phyloP scores from a whole-genome alignment of 140 eudicot genomes.

The Anethum foeniculum region DNA sequence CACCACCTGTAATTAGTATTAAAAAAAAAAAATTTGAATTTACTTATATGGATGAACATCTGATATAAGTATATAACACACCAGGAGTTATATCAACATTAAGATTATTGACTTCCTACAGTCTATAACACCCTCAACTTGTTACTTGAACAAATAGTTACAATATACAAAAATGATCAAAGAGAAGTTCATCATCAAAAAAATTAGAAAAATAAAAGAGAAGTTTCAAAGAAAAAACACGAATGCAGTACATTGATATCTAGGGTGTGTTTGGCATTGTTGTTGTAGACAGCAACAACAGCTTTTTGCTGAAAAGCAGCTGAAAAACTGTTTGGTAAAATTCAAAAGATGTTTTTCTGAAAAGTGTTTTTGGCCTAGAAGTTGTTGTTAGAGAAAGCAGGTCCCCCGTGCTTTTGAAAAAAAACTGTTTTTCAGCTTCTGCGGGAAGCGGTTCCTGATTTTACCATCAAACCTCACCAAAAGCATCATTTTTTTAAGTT shows the following conservation, averaged over 20 bases:
- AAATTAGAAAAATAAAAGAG: not conserved
- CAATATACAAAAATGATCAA: not conserved
- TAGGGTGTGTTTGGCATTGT: too few relatives aligned
- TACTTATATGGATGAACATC: not conserved
- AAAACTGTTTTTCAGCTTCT: too few relatives aligned
- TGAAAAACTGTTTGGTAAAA: too few relatives aligned
- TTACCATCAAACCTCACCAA: too few relatives aligned
- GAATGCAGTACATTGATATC: not conserved
- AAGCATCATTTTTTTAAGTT: too few relatives aligned
- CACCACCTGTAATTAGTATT: conserved; percentile 45
- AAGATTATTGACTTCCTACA: not conserved
- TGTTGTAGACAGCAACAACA: too few relatives aligned
- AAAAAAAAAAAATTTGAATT: not conserved
- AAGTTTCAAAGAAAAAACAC: not conserved
- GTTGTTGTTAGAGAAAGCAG: too few relatives aligned
- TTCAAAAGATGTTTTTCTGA: too few relatives aligned
- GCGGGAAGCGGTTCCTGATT: too few relatives aligned
- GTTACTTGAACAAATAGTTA: not conserved
- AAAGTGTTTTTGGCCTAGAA: not conserved
- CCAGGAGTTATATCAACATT: not conserved
- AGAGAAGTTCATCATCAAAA: not conserved
- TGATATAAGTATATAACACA: not conserved
- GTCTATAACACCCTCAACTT: not conserved
- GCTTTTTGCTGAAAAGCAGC: too few relatives aligned
- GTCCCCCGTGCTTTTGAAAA: too few relatives aligned